A percentile compares a stretch with the other conserved stretches of the same genome.
phyloP scores from a whole-genome alignment of 805 yeast species.

The Starmerella vaccinii region DNA sequence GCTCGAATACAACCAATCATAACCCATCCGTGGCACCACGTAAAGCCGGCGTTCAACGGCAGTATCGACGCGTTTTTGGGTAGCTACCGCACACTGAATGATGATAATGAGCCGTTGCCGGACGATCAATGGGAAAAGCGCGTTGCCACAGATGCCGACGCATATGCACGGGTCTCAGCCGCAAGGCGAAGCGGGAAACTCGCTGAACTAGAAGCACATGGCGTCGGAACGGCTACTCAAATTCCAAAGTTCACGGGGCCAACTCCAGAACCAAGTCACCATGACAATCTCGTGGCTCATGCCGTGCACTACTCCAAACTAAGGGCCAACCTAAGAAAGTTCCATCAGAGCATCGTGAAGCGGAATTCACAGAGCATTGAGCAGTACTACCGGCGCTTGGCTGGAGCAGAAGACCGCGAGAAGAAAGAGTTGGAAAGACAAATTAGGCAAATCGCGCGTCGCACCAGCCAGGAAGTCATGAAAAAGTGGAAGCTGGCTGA shows the following conservation, averaged over 20 bases:
- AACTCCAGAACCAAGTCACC: slow-evolving; percentile 42
- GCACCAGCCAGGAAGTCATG: slow-evolving; percentile 72
- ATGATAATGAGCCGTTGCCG: slow-evolving; percentile 50
- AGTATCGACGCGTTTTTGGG: slow-evolving; percentile 38
- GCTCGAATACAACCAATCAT: slow-evolving; percentile 34
- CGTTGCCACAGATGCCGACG: slow-evolving; percentile 42
- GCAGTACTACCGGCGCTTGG: slow-evolving; percentile 70
- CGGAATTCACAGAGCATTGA: slow-evolving; percentile 76
- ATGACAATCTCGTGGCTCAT: slow-evolving; percentile 68
- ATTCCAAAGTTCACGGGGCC: slow-evolving; percentile 42
- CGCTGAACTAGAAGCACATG: slow-evolving; percentile 28
- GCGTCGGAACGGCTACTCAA: slow-evolving; percentile 12
- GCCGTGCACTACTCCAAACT: slow-evolving; percentile 61
- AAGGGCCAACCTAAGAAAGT: slow-evolving; percentile 53
- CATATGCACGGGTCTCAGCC: slow-evolving; percentile 38
- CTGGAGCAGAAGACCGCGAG: slow-evolving; percentile 80
- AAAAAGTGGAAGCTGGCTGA: slow-evolving; percentile 87
- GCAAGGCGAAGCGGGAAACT: slow-evolving; percentile 36
- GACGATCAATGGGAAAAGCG: slow-evolving; percentile 33
- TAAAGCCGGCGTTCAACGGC: slow-evolving; percentile 36
- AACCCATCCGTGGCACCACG: slow-evolving; percentile 51
- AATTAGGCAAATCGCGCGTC: slow-evolving; percentile 59
- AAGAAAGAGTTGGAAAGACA: slow-evolving; percentile 65
- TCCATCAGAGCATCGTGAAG: slow-evolving; percentile 56
- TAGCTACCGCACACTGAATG: slow-evolving; percentile 49